phyloP scores from a whole-genome alignment of 306 rosid species.

The Quercus aquifolioides region DNA sequence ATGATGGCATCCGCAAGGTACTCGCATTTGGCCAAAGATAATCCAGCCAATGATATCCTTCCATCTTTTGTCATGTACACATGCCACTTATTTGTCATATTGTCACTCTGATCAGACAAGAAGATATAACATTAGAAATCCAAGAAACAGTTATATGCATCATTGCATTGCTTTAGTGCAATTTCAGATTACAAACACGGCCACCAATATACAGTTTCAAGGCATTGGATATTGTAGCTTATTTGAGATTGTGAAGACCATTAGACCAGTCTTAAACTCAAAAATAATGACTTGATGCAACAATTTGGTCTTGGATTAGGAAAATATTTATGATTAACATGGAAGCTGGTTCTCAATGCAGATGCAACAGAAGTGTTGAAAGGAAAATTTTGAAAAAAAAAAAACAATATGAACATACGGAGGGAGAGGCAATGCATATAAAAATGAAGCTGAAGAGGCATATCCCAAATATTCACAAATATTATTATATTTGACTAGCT shows the following conservation, averaged over 20 bases:
- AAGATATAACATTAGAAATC: neutral
- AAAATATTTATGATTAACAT: neutral
- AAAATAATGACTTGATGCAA: neutral
- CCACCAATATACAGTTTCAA: neutral
- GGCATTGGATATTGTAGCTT: neutral
- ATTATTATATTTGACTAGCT: neutral
- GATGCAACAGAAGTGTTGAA: neutral
- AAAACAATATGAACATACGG: neutral
- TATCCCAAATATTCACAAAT: neutral
- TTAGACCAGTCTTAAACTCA: neutral
- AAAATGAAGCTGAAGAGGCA: neutral
- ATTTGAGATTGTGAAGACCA: neutral
- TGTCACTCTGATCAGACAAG: constrained; percentile 60
- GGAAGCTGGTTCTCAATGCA: neutral
- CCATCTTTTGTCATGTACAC: constrained; percentile 99
- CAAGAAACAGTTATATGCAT: neutral
- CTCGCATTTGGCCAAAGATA: constrained; percentile 83
- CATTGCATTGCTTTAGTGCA: neutral
- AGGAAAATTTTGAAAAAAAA: neutral
- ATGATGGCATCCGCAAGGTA: constrained; percentile 94
- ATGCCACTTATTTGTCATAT: constrained; percentile 94
- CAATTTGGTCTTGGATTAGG: neutral
- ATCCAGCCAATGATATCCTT: constrained; percentile 93
- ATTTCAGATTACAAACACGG: neutral
- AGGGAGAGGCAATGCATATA: neutral